Evolutionary conservation across 345 rosid species (phyloP).

Genomic region (Bruguiera gymnorhiza): DNA sequence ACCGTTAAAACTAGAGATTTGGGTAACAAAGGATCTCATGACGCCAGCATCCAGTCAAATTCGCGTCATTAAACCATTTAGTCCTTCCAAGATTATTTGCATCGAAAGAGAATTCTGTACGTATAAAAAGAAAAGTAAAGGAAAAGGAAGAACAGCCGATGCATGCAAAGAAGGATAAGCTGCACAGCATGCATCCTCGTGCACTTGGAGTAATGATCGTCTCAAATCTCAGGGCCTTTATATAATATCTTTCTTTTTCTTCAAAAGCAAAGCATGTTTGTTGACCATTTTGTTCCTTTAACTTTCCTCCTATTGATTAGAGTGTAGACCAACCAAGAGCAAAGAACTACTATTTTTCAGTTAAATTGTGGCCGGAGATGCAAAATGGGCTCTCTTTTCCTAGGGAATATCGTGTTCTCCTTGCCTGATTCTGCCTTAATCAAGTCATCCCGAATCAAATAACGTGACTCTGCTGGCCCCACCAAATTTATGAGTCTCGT

Average conservation of each 20-base stretch:
- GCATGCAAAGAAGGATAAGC: no score
- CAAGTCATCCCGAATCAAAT: slow-evolving; percentile 13
- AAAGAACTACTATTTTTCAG: slow-evolving; percentile 2
- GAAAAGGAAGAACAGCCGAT: no score
- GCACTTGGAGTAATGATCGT: no score
- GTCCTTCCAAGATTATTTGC: no score
- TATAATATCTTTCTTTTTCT: slow-evolving; percentile 1
- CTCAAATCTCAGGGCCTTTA: background rate
- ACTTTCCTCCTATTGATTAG: background rate
- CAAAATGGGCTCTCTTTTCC: slow-evolving; percentile 10
- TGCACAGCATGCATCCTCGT: no score
- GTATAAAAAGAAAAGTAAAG: no score
- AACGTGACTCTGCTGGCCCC: slow-evolving; percentile 15
- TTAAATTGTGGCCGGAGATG: slow-evolving; percentile 19
- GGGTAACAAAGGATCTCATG: no score
- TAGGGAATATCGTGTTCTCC: slow-evolving; percentile 6
- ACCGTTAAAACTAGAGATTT: no score
- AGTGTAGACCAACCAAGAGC: background rate
- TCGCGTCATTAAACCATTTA: no score
- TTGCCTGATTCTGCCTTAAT: slow-evolving; percentile 17
- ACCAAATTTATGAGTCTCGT: background rate
- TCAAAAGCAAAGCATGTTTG: slow-evolving; percentile 14
- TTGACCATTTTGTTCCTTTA: background rate
- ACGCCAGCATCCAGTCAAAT: no score
- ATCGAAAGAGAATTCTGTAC: no score